Conservation (phyloP, 306 rosid species). For the Fragaria nilgerrensis region DNA sequence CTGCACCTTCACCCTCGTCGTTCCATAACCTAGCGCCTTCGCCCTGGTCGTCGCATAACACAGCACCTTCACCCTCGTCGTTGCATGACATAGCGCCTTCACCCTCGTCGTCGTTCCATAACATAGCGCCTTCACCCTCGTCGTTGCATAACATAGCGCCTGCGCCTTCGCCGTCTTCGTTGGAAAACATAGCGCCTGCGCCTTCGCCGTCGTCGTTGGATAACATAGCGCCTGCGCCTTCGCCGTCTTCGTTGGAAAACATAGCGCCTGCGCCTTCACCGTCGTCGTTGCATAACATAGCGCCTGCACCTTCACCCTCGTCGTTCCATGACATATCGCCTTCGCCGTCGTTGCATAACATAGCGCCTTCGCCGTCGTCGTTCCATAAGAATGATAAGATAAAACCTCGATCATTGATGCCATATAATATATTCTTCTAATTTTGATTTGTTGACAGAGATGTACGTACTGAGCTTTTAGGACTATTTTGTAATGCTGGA, state of each 20-base stretch:
- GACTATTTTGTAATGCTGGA: not conserved
- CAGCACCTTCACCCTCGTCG: not conserved
- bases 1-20: not conserved
- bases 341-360: not conserved
- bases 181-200: not conserved
- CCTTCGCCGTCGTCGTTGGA: not conserved
- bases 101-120: not conserved
- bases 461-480: not conserved
- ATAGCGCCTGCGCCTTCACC: not conserved
- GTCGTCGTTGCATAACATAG: not conserved
- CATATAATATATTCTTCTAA: not conserved
- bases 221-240: not conserved
- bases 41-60: not conserved
- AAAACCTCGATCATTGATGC: not conserved
- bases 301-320: not conserved
- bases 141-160: not conserved
- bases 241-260: not conserved
- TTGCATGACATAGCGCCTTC: not conserved
- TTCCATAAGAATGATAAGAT: no score
- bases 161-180: not conserved
- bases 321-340: not conserved
- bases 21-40: not conserved
- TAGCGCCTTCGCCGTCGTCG: not conserved
- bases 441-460: not conserved
- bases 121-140: not conserved